Conservation (phyloP, 805 yeast genomes). For the Sugiyamaella americana region DNA sequence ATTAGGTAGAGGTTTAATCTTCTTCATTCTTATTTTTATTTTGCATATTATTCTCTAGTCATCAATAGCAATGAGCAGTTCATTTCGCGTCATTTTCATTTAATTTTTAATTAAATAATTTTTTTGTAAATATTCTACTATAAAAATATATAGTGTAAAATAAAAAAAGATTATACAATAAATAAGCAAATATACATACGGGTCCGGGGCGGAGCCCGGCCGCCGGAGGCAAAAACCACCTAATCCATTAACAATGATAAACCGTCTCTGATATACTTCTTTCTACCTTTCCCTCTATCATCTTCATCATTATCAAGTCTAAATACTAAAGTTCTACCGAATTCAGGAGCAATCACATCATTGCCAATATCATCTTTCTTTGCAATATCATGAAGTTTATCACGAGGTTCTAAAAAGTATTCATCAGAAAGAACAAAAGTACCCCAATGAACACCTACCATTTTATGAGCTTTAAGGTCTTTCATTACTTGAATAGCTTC, state of each 20-base stretch:
- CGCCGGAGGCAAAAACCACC: background rate
- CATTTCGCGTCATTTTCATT: too few relatives aligned
- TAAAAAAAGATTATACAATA: background rate
- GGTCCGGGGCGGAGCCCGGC: background rate
- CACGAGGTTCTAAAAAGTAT: slow-evolving; percentile 77
- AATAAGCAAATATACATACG: too few relatives aligned
- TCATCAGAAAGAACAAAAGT: slow-evolving; percentile 88
- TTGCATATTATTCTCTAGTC: too few relatives aligned
- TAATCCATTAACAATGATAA: slow-evolving; percentile 28
- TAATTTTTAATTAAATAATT: too few relatives aligned
- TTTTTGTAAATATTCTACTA: background rate
- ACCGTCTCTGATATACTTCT: slow-evolving; percentile 29
- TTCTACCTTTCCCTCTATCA: slow-evolving; percentile 11
- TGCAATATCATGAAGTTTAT: slow-evolving; percentile 48
- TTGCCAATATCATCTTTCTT: slow-evolving; percentile 32
- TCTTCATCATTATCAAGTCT: slow-evolving; percentile 25
- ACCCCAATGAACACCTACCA: slow-evolving; percentile 95
- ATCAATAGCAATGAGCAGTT: too few relatives aligned
- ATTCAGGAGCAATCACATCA: slow-evolving; percentile 57
- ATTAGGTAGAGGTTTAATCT: background rate
- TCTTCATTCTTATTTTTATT: too few relatives aligned
- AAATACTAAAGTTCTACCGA: slow-evolving; percentile 65
- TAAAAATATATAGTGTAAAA: background rate
- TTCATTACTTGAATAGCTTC: slow-evolving; percentile 67
- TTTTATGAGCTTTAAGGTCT: slow-evolving; percentile 52